phyloP scores from a whole-genome alignment of 169 alveolate species.

The Eimeria necatrix region DNA sequence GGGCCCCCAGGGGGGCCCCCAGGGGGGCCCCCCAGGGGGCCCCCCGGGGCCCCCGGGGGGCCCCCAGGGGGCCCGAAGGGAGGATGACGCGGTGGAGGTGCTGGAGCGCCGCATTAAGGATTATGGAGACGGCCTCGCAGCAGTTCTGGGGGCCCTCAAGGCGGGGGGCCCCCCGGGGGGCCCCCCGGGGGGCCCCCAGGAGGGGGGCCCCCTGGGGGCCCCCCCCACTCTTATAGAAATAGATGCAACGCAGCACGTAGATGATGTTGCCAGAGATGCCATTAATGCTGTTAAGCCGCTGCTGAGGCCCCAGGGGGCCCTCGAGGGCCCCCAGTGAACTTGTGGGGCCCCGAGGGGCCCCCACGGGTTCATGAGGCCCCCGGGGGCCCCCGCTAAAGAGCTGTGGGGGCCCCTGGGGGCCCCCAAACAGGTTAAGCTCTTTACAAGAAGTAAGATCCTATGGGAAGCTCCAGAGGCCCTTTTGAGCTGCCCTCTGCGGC shows the following conservation, averaged over 20 bases:
- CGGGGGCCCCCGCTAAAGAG: neutral
- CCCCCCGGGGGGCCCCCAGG: neutral
- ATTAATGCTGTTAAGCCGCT: constrained; percentile 21
- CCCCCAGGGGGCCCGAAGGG: constrained; percentile 5
- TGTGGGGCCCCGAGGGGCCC: constrained; percentile 3
- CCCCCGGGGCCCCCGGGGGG: neutral
- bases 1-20: neutral
- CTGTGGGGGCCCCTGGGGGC: neutral
- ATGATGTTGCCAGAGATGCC: neutral
- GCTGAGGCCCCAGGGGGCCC: neutral
- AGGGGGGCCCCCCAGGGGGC: neutral
- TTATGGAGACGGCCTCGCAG: neutral
- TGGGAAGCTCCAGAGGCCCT: too few relatives aligned
- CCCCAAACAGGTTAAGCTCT: neutral
- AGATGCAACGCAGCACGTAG: constrained; percentile 22
- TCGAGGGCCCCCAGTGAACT: neutral
- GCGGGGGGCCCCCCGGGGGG: neutral
- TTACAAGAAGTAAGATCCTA: too few relatives aligned
- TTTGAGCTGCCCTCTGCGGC: too few relatives aligned
- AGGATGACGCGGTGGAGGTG: neutral
- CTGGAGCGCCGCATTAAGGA: neutral
- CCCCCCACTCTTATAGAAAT: neutral
- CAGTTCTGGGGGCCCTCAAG: neutral
- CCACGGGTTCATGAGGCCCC: neutral
- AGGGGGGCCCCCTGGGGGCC: neutral